phyloP scores from a whole-genome alignment of 257 asterid species.

The Phtheirospermum japonicum region DNA sequence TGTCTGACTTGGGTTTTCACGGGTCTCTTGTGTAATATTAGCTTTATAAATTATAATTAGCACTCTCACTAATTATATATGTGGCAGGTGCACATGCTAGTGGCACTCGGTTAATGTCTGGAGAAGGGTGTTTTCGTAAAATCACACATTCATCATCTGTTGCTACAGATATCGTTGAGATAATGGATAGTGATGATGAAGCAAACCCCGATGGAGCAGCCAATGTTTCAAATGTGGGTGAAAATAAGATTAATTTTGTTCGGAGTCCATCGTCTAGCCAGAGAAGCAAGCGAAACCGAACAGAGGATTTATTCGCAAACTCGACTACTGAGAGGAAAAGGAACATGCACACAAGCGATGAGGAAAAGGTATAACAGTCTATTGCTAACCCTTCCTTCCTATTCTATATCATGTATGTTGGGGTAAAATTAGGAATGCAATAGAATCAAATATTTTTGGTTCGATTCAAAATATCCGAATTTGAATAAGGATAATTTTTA shows the following conservation, averaged over 20 bases:
- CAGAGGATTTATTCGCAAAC: constrained; percentile 2
- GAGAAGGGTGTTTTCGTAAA: background rate
- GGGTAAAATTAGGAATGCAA: too few species aligned
- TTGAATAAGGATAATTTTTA: too few species aligned
- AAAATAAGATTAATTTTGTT: background rate
- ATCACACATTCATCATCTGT: background rate
- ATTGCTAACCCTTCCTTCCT: too few species aligned
- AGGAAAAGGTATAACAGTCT: background rate
- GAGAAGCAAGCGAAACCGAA: constrained; percentile 7
- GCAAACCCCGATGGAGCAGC: constrained; percentile 2
- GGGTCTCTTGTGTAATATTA: too few species aligned
- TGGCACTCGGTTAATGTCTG: background rate
- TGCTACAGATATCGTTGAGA: constrained; percentile 17
- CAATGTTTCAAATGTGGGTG: background rate
- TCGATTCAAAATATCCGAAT: too few species aligned
- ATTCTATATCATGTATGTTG: too few species aligned
- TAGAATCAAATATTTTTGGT: too few species aligned
- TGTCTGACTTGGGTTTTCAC: too few species aligned
- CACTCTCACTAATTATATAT: constrained; percentile 2
- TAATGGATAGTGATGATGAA: constrained; percentile 27
- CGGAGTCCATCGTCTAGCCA: background rate
- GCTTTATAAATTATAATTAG: background rate
- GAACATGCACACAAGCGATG: background rate
- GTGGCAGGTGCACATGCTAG: constrained; percentile 21
- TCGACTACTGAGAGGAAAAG: constrained; percentile 16